Evolutionary conservation across 495 filamentous ascomycete species (phyloP), one percentile per base, ranked within the genome.

Genomic region (Aspergillus haitiensis): DNA sequence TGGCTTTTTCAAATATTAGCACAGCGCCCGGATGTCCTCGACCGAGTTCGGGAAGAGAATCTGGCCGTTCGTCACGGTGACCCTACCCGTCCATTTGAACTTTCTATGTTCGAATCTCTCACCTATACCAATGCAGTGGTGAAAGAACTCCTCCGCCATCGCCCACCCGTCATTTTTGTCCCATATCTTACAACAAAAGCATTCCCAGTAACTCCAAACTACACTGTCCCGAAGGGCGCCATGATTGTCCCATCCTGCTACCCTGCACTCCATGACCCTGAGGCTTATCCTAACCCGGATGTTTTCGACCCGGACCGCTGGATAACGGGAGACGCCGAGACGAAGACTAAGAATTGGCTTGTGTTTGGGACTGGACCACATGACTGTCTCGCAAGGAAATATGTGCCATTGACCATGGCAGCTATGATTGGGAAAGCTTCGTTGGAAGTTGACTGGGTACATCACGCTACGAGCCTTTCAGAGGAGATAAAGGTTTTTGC

Each of bases 401-500:
- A 97, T 70, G 93, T 92, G 7, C 86, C 88, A 67, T 72, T 90
- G 18, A 93, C 94, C 63, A 82, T 98, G 64, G 91, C 86, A 40
- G 84, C 86, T 3, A 89, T 97, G 83, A 83, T 98, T 69, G 92
- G 91, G 12, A 97, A 93, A 75, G 90, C 93, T 0, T 86, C 88
- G 44, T 71, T 96, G 64, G 77, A 85, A 58, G 72, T 97, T 42
- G 86, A 97, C 69, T 98, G 93, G 93, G 78, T 83, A 69, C 93
- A 98, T 72, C 80, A 90, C 71, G 70, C 87, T 32, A 98, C 93
- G 11, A 78, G 82, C 0, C 61, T 72, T 35, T 93, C 89, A 0
- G 93, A 98, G 72, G 85, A 94, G 75, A 97, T 98, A 69, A 87
- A 92, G 75, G 92, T 97, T 31, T 98, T 98, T 78, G 93, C 93